Evolutionary conservation across 805 yeast species (phyloP).

Genomic region (Kodamaea hsintzibuensis): DNA sequence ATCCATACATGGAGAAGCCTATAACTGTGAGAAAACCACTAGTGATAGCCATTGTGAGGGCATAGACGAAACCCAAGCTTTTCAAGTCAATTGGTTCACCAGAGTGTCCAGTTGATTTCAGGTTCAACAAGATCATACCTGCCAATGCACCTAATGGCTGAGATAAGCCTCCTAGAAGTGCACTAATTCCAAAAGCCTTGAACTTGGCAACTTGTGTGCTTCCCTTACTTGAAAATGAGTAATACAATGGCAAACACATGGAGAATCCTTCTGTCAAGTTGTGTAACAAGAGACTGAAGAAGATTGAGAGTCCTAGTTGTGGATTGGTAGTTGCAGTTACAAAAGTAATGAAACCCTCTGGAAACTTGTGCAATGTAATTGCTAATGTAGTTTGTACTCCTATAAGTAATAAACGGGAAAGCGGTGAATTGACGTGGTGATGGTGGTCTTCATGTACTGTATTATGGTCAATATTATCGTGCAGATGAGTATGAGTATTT

Average conservation of each 20-base stretch:
- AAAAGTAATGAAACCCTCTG: conserved; percentile 91
- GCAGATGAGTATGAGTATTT: background rate
- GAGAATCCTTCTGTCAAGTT: conserved; percentile 93
- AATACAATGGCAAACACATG: conserved; percentile 86
- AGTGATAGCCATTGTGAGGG: conserved; percentile 67
- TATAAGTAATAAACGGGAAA: conserved; percentile 76
- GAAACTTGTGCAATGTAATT: conserved; percentile 84
- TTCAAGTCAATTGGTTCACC: conserved; percentile 28
- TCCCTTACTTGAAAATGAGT: conserved; percentile 54
- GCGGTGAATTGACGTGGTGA: conserved; percentile 76
- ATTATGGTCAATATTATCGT: conserved; percentile 14
- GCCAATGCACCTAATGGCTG: conserved; percentile 88
- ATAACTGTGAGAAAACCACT: conserved; percentile 84
- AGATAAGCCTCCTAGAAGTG: conserved; percentile 75
- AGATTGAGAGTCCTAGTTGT: conserved; percentile 73
- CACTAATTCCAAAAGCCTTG: conserved; percentile 65
- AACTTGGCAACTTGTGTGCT: conserved; percentile 46
- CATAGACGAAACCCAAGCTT: conserved; percentile 50
- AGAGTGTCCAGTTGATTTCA: conserved; percentile 24
- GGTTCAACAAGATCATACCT: conserved; percentile 53
- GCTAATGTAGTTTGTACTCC: conserved; percentile 91
- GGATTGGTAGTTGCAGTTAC: conserved; percentile 69
- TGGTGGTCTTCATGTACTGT: conserved; percentile 53
- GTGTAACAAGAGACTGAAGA: conserved; percentile 82
- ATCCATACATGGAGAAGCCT: conserved; percentile 81